Conservation (phyloP, 2,329 filamentous ascomycete species). For the Ceratocystis eucalypticola region DNA sequence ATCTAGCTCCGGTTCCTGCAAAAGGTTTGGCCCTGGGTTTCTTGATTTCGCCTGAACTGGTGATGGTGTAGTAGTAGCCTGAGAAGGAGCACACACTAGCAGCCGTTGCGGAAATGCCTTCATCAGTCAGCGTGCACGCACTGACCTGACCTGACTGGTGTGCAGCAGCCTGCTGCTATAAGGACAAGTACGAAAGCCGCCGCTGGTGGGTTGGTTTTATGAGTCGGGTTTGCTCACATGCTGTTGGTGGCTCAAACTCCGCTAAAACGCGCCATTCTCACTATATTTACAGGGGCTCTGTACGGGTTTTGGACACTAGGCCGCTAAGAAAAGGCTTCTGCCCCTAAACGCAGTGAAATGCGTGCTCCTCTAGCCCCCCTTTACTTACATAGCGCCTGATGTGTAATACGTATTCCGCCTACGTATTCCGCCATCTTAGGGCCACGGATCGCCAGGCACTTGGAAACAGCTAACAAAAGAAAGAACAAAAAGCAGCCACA, state of each 20-base stretch:
- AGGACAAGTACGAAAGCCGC: not conserved
- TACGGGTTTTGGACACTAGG: no score
- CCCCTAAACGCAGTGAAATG: no score
- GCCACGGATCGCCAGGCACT: not conserved
- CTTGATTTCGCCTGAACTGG: not conserved
- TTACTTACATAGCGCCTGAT: not conserved
- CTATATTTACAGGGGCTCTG: no score
- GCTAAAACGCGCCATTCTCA: no score
- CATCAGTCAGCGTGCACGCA: not conserved
- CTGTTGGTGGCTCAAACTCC: no score
- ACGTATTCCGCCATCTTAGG: conserved; percentile 5
- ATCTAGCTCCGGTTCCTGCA: not conserved
- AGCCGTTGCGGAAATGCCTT: not conserved
- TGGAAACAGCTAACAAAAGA: not conserved
- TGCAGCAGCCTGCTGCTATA: not conserved
- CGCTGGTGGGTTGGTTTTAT: no score
- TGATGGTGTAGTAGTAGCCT: not conserved
- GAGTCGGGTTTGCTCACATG: no score
- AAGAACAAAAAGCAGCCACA: not conserved
- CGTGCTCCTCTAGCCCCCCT: no score
- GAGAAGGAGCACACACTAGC: not conserved
- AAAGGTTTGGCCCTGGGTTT: not conserved
- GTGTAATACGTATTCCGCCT: not conserved
- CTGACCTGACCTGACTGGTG: not conserved
- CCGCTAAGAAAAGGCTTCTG: no score